Percentiles rank a stretch among this genome's conserved stretches.
phyloP scores from a whole-genome alignment of 2,329 filamentous ascomycete genomes.

The Diaporthe velutina region DNA sequence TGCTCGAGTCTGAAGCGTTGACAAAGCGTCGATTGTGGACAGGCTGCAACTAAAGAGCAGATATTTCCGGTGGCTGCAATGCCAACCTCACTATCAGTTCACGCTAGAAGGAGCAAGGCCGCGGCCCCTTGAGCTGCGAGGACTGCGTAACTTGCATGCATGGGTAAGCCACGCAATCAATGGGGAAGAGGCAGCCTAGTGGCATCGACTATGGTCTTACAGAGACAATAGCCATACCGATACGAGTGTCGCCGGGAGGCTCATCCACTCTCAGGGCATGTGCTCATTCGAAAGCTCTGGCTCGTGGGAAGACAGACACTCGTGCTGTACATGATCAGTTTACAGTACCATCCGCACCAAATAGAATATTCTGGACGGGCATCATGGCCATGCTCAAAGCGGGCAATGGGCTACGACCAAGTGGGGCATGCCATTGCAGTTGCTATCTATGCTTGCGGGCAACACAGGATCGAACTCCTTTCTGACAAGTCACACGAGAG shows the following conservation, averaged over 20 bases:
- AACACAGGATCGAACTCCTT: not conserved
- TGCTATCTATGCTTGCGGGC: not conserved
- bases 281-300: not conserved
- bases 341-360: not conserved
- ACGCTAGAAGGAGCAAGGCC: not conserved
- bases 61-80: not conserved
- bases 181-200: not conserved
- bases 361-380: slow-evolving; percentile 17
- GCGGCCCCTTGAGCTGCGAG: not conserved
- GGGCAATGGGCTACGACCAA: not conserved
- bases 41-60: not conserved
- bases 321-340: not conserved
- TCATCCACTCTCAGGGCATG: not conserved
- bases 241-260: not conserved
- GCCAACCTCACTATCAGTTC: not conserved
- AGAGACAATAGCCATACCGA: not conserved
- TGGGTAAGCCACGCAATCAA: not conserved
- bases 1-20: not conserved
- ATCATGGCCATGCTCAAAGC: not conserved
- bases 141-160: not conserved
- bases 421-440: not conserved
- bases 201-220: not conserved
- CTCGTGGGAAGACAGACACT: not conserved
- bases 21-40: not conserved
- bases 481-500: not conserved